Evolutionary conservation across 805 yeast species (phyloP), one percentile per base, ranked within the genome.

Genomic region (Candida parachauliodes): DNA sequence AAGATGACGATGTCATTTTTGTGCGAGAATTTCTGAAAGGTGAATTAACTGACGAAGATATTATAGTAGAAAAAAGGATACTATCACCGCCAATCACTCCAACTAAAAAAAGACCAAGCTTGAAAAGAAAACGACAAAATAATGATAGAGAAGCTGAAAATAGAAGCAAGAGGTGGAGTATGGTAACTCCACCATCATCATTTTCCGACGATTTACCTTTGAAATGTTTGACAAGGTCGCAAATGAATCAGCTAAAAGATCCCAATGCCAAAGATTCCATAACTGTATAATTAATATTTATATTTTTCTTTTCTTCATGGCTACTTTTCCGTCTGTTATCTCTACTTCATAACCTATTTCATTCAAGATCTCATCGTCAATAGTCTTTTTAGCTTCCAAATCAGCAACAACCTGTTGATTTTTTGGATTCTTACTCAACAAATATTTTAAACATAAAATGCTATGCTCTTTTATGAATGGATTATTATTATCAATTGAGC

Each of bases 381-480:
- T 79, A 0, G 77, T 73, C 30, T 79, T 74, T 41, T 76, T 69
- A 0, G 96, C 95, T 54, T 91, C 97, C 41, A 91, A 57, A 25
- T 71, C 60, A 0, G 85, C 79, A 1, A 91, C 88, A 54, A 88
- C 78, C 1, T 72, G 67, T 59, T 91, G 97, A 55, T 91, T 93
- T 32, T 65, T 68, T 3, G 47, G 51, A 49, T 93, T 93, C 8
- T 74, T 68, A 17, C 76, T 74, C 11, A 91, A 59, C 22, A 88
- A 59, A 43, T 79, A 81, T 50, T 81, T 76, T 20, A 93, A 55
- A 51, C 96, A 87, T 5, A 91, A 61, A 23, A 93, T 84, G 1
- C 95, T 74, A 42, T 91, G 65, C 52, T 91, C 98, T 46, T 87
- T 83, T 40, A 85, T 81, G 49, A 73, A 91, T 0, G 97, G 98